Base-by-base conservation (phyloP, 1,139 yeast species). In the Barnettozyma hawaiiensis region DNA sequence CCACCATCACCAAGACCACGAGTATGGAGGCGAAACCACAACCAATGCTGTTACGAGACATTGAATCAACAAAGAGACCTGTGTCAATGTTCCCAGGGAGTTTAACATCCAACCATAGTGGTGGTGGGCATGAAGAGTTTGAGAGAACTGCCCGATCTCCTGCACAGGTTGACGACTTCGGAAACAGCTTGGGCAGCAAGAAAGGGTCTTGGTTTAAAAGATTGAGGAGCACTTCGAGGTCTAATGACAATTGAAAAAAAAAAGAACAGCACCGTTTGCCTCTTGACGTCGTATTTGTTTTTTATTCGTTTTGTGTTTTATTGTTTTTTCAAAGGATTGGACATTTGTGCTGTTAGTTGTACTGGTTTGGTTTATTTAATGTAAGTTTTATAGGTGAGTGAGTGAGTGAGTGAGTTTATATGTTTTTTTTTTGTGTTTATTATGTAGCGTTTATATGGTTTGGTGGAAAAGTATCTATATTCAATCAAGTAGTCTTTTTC, bases 121-220 rank as follows among this genome's bases (percentile, higher is more conserved):
- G n/a, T 14, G 4, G n/a, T 15, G n/a, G n/a, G n/a, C n/a, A n/a
- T n/a, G 43, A 31, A n/a, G 40, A 40, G 8, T 44, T 39, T 18
- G 56, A 53, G 31, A 47, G 57, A 41, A 40, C 42, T 29, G 39
- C 54, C 12, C 46, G 56, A 35, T 50, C 28, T 5, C 24, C 27
- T 8, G 15, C 37, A 21, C n/a, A 20, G 16, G 44, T 31, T n/a
- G 51, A 45, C 29, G 49, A 45, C 24, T 39, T 19, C 21, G 39
- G 42, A 23, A 32, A 20, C 2, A 23, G 31, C 20, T n/a, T 14
- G 16, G 40, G 36, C 9, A 27, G 37, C n/a, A 47, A 46, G 24
- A 63, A 58, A 42, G 62, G 57, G 21, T 55, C 55, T 4, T 65
- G 69, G 69, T 60, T 62, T 40, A 61, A 52, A 39, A 58, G 62